Evolutionary conservation across 2,329 filamentous ascomycete genomes (phyloP).

Genomic region (Microthyrium microscopicum): DNA sequence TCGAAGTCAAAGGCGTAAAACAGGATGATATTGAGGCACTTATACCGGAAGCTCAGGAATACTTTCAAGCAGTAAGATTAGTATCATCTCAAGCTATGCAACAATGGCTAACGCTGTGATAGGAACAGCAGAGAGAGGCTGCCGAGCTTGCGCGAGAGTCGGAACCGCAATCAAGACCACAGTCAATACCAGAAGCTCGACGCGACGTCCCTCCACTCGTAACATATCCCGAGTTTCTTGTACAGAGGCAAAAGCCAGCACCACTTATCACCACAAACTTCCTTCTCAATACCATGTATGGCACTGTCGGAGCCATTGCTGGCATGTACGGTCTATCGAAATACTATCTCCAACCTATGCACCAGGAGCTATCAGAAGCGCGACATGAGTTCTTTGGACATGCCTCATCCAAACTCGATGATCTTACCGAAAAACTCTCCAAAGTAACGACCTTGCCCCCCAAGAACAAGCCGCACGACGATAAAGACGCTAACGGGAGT

Average conservation of each 20-base stretch:
- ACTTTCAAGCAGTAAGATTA: slow-evolving; percentile 7
- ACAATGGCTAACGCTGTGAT: slow-evolving; percentile 1
- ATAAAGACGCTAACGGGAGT: slow-evolving; percentile 8
- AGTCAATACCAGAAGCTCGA: neutral
- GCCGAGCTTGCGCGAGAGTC: neutral
- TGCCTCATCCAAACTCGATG: slow-evolving; percentile 32
- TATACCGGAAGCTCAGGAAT: slow-evolving; percentile 25
- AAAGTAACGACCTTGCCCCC: slow-evolving; percentile 46
- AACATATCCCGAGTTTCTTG: slow-evolving; percentile 49
- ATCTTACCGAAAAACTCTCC: slow-evolving; percentile 39
- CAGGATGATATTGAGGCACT: slow-evolving; percentile 52
- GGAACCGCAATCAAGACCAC: neutral
- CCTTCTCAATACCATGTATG: slow-evolving; percentile 39
- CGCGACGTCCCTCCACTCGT: slow-evolving; percentile 41
- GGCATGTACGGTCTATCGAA: slow-evolving; percentile 54
- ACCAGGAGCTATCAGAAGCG: slow-evolving; percentile 33
- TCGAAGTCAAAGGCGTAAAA: slow-evolving; percentile 59
- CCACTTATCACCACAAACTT: slow-evolving; percentile 41
- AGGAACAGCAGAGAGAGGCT: neutral
- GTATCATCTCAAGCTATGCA: neutral
- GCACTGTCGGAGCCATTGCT: slow-evolving; percentile 36
- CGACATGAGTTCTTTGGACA: slow-evolving; percentile 41
- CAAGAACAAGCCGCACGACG: slow-evolving; percentile 17
- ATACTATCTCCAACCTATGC: slow-evolving; percentile 49
- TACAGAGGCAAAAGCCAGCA: slow-evolving; percentile 40